Conservation (phyloP, 768 basidiomycete species). For the Suillus clintonianus region DNA sequence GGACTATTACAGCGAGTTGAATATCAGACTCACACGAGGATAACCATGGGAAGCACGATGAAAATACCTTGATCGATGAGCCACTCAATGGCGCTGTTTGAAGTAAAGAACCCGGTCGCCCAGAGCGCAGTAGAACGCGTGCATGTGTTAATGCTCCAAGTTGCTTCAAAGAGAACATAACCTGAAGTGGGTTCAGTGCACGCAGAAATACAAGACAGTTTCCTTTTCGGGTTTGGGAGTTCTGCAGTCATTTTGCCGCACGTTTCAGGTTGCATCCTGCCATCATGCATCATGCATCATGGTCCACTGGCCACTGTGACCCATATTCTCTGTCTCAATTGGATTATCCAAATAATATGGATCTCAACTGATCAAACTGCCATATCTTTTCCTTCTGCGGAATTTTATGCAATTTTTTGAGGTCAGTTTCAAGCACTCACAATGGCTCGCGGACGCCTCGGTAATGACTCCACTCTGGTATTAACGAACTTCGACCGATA, state of each 20-base stretch:
- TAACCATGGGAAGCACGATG: not conserved
- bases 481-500: not conserved
- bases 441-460: not conserved
- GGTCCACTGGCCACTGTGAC: too few species aligned
- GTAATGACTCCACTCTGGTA: not conserved
- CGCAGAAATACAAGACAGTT: not conserved
- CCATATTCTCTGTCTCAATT: not conserved
- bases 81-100: constrained; percentile 19
- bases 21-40: not conserved
- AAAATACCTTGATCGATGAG: constrained; percentile 25
- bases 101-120: not conserved
- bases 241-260: too few species aligned
- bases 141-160: too few species aligned
- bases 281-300: too few species aligned
- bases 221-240: not conserved
- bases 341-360: not conserved
- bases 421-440: not conserved
- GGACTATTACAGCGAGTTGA: constrained; percentile 47
- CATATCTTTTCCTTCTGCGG: not conserved
- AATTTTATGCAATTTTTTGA: not conserved
- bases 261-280: too few species aligned
- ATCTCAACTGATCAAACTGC: not conserved
- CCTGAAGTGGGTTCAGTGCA: not conserved
- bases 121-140: not conserved
- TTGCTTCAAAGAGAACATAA: not conserved